phyloP scores from a whole-genome alignment of 2,329 filamentous ascomycete species.

The Aspergillus japonicus region DNA sequence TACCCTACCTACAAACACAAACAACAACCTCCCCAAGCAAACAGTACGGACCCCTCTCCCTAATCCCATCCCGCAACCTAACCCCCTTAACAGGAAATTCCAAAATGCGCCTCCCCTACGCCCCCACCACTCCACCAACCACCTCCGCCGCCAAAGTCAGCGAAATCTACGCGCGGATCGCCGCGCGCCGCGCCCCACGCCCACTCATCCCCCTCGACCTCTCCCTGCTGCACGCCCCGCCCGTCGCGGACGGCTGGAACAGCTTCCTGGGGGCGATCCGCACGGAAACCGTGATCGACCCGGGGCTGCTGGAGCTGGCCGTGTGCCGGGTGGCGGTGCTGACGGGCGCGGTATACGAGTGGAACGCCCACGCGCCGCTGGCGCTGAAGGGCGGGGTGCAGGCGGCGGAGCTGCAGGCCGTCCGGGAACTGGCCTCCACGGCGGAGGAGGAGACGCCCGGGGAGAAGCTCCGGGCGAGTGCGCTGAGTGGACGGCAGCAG shows the following conservation, averaged over 20 bases:
- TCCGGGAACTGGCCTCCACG: constrained; percentile 55
- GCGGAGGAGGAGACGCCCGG: constrained; percentile 30
- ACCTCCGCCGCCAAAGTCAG: constrained; percentile 27
- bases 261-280: constrained; percentile 57
- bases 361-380: constrained; percentile 74
- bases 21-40: too few relatives aligned
- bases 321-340: constrained; percentile 78
- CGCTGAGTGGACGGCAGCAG: constrained; percentile 61
- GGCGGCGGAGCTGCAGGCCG: constrained; percentile 50
- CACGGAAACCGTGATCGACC: constrained; percentile 49
- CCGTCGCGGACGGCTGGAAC: constrained; percentile 71
- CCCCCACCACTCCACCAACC: constrained; percentile 25
- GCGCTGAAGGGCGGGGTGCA: constrained; percentile 41
- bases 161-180: constrained; percentile 62
- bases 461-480: constrained; percentile 41
- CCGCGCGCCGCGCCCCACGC: constrained; percentile 64
- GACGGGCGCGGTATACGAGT: constrained; percentile 81
- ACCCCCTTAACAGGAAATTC: neutral
- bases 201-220: constrained; percentile 74
- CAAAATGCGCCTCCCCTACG: constrained; percentile 40
- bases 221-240: constrained; percentile 69
- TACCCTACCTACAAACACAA: neutral
- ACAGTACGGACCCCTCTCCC: neutral
- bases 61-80: neutral
- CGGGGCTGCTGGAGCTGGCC: constrained; percentile 67